These are phyloP conservation scores for Camellia granthamiana DNA, from an alignment of 148 eudicot species.

Conservation along the genomic window DNA sequence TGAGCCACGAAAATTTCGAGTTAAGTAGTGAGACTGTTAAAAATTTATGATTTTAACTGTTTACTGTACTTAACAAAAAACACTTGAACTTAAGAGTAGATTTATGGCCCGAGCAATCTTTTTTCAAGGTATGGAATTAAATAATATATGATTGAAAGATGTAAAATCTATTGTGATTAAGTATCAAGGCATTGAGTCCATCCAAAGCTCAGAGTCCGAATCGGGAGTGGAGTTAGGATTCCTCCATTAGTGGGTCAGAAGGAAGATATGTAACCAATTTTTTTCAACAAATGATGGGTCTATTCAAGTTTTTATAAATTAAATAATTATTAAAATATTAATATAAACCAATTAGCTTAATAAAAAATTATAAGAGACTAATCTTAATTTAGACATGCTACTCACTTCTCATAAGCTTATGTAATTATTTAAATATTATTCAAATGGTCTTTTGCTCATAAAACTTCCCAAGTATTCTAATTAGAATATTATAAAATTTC, in stretches of 20 bases:
- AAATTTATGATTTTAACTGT: no score
- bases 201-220: neutral
- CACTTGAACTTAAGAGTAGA: neutral
- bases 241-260: neutral
- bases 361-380: neutral
- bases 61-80: neutral
- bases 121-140: neutral
- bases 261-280: neutral
- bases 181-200: neutral
- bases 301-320: neutral
- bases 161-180: neutral
- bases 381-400: neutral
- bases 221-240: neutral
- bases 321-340: no score
- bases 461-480: no score
- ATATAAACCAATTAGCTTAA: no score
- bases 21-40: neutral
- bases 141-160: no score
- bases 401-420: neutral
- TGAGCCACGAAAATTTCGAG: neutral
- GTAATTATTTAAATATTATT: no score
- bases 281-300: neutral
- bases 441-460: neutral
- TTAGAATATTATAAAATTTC: no score
- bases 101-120: no score